Conservation (phyloP, 2,329 filamentous ascomycete genomes). For the Phyllosticta paracitricarpa region DNA sequence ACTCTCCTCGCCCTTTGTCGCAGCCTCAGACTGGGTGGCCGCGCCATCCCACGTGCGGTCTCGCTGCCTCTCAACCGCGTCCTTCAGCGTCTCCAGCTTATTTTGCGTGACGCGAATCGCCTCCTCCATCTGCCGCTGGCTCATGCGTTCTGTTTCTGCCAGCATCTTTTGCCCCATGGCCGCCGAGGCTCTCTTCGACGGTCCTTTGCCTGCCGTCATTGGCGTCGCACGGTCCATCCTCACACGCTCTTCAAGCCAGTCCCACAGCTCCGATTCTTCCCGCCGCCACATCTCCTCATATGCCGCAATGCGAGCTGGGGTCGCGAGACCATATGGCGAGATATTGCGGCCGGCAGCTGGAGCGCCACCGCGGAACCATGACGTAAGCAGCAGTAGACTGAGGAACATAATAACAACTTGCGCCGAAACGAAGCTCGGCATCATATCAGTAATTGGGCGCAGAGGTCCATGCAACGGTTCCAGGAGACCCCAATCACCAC, state of each 20-base stretch:
- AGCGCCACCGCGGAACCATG: constrained; percentile 50
- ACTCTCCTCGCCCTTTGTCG: constrained; percentile 54
- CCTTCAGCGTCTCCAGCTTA: constrained; percentile 66
- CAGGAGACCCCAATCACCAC: constrained; percentile 60
- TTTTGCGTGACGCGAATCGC: constrained; percentile 82
- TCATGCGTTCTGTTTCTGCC: constrained; percentile 48
- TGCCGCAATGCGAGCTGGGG: constrained; percentile 61
- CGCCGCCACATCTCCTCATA: constrained; percentile 90
- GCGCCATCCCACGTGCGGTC: background rate
- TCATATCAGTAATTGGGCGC: constrained; percentile 58
- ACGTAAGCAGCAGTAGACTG: constrained; percentile 54
- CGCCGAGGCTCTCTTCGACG: constrained; percentile 30
- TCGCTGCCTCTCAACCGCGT: constrained; percentile 45
- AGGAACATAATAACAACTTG: constrained; percentile 71
- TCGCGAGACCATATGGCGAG: constrained; percentile 27
- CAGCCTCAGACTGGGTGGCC: constrained; percentile 57
- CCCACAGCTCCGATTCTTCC: constrained; percentile 84
- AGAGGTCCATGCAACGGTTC: constrained; percentile 65
- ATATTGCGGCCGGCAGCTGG: constrained; percentile 13
- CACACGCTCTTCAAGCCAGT: constrained; percentile 82
- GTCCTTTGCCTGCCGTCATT: background rate
- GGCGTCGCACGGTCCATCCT: constrained; percentile 50
- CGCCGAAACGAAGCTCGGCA: constrained; percentile 62
- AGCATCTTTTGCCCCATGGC: constrained; percentile 46
- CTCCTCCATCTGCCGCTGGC: constrained; percentile 63